Evolutionary conservation across 2,329 filamentous ascomycete species (phyloP).

Genomic region (Stachybotrys chlorohalonatus): DNA sequence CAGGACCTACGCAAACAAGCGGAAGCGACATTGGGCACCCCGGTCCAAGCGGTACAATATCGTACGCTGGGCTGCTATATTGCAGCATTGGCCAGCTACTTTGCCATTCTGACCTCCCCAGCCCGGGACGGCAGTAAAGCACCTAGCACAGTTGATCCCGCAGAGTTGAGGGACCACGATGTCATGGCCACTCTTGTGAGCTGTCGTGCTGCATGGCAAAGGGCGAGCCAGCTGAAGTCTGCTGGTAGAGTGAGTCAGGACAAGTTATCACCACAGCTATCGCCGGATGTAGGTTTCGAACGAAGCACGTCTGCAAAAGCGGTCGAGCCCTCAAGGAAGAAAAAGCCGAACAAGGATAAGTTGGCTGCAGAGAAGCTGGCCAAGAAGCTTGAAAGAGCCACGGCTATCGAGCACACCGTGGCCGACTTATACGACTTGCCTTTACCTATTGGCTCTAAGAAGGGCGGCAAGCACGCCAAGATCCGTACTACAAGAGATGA

Average conservation of each 20-base stretch:
- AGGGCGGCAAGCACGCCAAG: slow-evolving; percentile 28
- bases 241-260: slow-evolving; percentile 29
- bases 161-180: slow-evolving; percentile 79
- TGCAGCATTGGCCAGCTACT: slow-evolving; percentile 83
- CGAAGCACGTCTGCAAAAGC: slow-evolving; percentile 11
- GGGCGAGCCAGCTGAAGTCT: slow-evolving; percentile 56
- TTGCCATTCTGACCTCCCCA: slow-evolving; percentile 82
- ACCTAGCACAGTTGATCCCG: slow-evolving; percentile 57
- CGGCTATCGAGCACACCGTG: slow-evolving; percentile 60
- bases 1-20: slow-evolving; percentile 49
- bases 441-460: slow-evolving; percentile 39
- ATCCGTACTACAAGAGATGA: slow-evolving; percentile 30
- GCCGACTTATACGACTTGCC: slow-evolving; percentile 59
- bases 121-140: slow-evolving; percentile 47
- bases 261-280: slow-evolving; percentile 4
- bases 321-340: slow-evolving; percentile 18
- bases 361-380: slow-evolving; percentile 27
- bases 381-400: slow-evolving; percentile 36
- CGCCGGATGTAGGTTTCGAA: slow-evolving; percentile 14
- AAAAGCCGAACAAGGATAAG: slow-evolving; percentile 24
- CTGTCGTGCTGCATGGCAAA: slow-evolving; percentile 73
- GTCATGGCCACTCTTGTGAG: slow-evolving; percentile 80
- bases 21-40: slow-evolving; percentile 38
- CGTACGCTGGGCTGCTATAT: slow-evolving; percentile 80
- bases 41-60: slow-evolving; percentile 61